Percentiles rank a stretch among this genome's conserved stretches.
Conservation (phyloP, 306 rosid species). For the Rubus parviflorus region DNA sequence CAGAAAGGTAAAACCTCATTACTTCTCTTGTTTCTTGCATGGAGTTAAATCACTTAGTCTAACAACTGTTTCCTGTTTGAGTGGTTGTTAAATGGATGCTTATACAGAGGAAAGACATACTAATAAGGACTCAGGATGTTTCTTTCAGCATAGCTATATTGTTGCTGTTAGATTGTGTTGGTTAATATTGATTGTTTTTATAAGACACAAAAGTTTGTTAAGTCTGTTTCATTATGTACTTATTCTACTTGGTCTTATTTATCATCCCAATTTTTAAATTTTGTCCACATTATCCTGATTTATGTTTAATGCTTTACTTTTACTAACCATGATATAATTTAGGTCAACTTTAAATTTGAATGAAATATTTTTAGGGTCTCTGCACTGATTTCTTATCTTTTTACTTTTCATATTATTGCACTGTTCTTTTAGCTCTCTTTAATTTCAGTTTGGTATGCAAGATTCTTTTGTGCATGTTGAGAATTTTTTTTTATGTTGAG, state of each 20-base stretch:
- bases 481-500: background rate
- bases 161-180: too few species aligned
- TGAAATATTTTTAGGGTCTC: background rate
- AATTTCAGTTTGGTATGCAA: background rate
- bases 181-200: too few species aligned
- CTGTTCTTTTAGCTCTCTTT: constrained; percentile 16
- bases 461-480: background rate
- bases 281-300: too few species aligned
- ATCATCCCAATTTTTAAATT: too few species aligned
- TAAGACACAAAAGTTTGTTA: background rate
- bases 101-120: background rate
- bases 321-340: background rate
- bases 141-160: background rate
- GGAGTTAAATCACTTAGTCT: too few species aligned
- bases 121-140: background rate
- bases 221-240: background rate
- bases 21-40: too few species aligned
- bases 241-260: background rate
- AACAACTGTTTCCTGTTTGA: too few species aligned
- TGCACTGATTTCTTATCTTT: background rate
- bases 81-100: too few species aligned
- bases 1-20: constrained; percentile 64
- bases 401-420: background rate
- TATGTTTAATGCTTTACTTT: background rate
- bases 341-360: background rate